Conservation (phyloP, 192 early-diverging fungal genomes). For the Gorgonomyces haynaldii region DNA sequence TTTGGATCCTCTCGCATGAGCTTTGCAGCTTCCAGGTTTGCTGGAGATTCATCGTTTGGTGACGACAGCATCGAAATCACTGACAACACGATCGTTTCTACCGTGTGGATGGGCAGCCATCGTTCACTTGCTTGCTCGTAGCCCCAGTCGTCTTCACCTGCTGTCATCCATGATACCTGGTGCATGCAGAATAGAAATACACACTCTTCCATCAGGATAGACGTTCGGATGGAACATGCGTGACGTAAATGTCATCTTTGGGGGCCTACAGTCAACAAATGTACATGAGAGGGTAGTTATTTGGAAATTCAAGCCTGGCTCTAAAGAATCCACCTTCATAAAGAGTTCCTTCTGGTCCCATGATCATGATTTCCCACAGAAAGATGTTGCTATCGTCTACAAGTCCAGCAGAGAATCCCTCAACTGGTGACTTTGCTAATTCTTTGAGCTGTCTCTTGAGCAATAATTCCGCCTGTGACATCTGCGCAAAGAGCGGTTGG, state of each 20-base stretch:
- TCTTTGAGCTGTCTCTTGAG: conserved; percentile 47
- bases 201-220: conserved; percentile 80
- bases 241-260: conserved; percentile 65
- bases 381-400: conserved; percentile 72
- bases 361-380: conserved; percentile 82
- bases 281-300: conserved; percentile 37
- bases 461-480: conserved; percentile 32
- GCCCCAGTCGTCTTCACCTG: conserved; percentile 77
- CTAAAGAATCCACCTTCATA: conserved; percentile 96
- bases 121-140: conserved; percentile 85
- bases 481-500: too few species aligned
- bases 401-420: conserved; percentile 84
- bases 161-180: too few species aligned
- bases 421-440: conserved; percentile 40
- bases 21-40: conserved; percentile 91
- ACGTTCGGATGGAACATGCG: conserved; percentile 30
- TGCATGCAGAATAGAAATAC: conserved; percentile 89
- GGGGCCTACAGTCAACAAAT: conserved; percentile 60
- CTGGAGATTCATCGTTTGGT: conserved; percentile 92
- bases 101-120: conserved; percentile 93
- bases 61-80: conserved; percentile 84
- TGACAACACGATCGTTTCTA: conserved; percentile 81
- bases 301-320: conserved; percentile 40
- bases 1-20: conserved; percentile 55
- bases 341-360: conserved; percentile 75